Percentiles rank a stretch among this genome's conserved stretches.
Evolutionary conservation across 495 filamentous ascomycete genomes (phyloP).

Genomic region (Lasiosphaeria ovina): DNA sequence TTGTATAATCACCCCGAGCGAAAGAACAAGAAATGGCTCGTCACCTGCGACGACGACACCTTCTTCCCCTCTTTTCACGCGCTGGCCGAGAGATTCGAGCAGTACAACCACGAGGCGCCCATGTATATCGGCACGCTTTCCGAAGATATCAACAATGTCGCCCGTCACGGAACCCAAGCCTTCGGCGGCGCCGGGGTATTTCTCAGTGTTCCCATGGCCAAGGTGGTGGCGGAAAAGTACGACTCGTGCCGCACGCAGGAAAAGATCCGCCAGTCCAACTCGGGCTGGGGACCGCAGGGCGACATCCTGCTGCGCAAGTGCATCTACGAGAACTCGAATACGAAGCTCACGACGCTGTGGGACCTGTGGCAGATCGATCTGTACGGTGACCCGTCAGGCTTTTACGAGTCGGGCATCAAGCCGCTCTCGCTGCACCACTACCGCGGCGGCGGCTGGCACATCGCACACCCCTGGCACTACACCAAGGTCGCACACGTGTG

Average conservation of each 20-base stretch:
- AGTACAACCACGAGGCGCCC: slow-evolving; percentile 51
- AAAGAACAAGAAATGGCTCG: slow-evolving; percentile 59
- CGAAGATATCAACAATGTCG: slow-evolving; percentile 59
- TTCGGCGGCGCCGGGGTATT: slow-evolving; percentile 71
- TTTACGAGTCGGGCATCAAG: slow-evolving; percentile 60
- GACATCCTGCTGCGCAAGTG: slow-evolving; percentile 64
- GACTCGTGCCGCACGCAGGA: slow-evolving; percentile 50
- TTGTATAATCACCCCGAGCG: slow-evolving; percentile 56
- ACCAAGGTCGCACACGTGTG: slow-evolving; percentile 59
- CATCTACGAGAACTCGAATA: slow-evolving; percentile 55
- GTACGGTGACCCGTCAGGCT: slow-evolving; percentile 56
- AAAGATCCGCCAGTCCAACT: slow-evolving; percentile 52
- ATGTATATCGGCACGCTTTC: slow-evolving; percentile 64
- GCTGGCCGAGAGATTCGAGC: slow-evolving; percentile 45
- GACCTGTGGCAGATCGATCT: slow-evolving; percentile 66
- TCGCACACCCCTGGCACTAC: slow-evolving; percentile 60
- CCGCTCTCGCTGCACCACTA: slow-evolving; percentile 64
- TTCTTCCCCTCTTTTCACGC: slow-evolving; percentile 66
- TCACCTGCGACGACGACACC: slow-evolving; percentile 70
- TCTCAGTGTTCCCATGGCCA: slow-evolving; percentile 58
- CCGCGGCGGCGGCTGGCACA: slow-evolving; percentile 58
- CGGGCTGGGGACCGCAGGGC: slow-evolving; percentile 56
- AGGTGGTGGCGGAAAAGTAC: slow-evolving; percentile 63
- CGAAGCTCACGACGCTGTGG: slow-evolving; percentile 54
- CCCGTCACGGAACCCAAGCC: slow-evolving; percentile 61